Evolutionary conservation across 2,329 filamentous ascomycete species (phyloP).

Genomic region (Verticillium alfalfae): DNA sequence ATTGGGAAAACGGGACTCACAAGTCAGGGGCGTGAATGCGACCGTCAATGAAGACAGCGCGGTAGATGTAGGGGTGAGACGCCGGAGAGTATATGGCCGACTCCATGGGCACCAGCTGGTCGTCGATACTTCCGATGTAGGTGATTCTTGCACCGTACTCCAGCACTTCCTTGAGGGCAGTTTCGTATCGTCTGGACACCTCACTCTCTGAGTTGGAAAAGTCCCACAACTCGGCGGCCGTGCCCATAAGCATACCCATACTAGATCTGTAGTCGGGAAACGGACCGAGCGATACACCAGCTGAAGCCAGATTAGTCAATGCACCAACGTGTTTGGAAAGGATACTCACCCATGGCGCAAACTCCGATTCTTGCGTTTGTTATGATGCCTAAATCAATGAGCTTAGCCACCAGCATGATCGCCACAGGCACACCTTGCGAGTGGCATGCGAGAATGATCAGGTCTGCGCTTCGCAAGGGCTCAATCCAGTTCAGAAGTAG

Average conservation of each 20-base stretch:
- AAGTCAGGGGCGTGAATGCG: constrained; percentile 91
- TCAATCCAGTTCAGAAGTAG: constrained; percentile 92
- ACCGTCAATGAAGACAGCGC: constrained; percentile 93
- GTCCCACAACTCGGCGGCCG: constrained; percentile 91
- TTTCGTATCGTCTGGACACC: constrained; percentile 76
- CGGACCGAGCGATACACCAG: constrained; percentile 87
- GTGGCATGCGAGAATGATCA: constrained; percentile 88
- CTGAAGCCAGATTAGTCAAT: constrained; percentile 25
- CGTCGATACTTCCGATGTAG: constrained; percentile 91
- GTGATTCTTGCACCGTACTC: constrained; percentile 77
- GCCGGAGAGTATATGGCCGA: constrained; percentile 84
- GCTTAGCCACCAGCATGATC: constrained; percentile 85
- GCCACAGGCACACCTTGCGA: constrained; percentile 93
- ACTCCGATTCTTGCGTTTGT: constrained; percentile 73
- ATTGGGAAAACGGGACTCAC: constrained; percentile 27
- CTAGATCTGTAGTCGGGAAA: constrained; percentile 89
- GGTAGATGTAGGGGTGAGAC: constrained; percentile 86
- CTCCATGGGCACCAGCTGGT: constrained; percentile 88
- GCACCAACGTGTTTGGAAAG: background rate
- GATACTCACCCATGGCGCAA: constrained; percentile 61
- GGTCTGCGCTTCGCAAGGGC: constrained; percentile 78
- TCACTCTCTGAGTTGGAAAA: constrained; percentile 78
- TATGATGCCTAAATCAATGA: constrained; percentile 85
- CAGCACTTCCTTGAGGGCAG: constrained; percentile 68
- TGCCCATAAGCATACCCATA: constrained; percentile 79